These are phyloP conservation scores for Rhizomucor miehei DNA, from an alignment of 371 early-diverging fungal species.

Conservation along the genomic window DNA sequence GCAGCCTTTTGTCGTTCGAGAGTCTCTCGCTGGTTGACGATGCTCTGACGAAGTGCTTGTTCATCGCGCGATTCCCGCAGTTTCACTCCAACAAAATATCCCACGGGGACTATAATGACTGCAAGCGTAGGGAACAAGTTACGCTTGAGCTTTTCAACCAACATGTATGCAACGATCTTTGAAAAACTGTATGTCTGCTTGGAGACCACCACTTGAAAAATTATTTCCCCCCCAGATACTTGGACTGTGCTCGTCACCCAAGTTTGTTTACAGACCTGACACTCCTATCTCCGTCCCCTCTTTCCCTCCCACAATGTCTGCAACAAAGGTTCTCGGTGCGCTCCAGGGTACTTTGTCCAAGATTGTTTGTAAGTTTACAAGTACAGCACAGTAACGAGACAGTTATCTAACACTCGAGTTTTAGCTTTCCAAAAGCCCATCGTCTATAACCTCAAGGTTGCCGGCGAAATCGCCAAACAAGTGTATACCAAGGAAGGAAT, in stretches of 20 bases:
- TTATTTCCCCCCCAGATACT: not conserved
- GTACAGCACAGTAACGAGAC: no score
- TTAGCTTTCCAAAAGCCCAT: constrained; percentile 45
- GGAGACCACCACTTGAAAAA: not conserved
- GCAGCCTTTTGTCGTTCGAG: constrained; percentile 15
- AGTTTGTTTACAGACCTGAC: not conserved
- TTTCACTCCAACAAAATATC: constrained; percentile 22
- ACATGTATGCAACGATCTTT: not conserved
- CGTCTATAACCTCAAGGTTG: constrained; percentile 64
- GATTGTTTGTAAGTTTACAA: constrained; percentile 24
- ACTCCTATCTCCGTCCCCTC: not conserved
- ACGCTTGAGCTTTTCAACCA: constrained; percentile 7
- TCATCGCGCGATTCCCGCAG: constrained; percentile 16
- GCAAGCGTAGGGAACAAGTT: constrained; percentile 20
- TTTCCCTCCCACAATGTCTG: constrained; percentile 5
- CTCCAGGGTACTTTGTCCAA: constrained; percentile 30
- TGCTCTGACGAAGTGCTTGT: constrained; percentile 7
- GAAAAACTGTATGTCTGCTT: not conserved
- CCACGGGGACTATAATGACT: constrained; percentile 18
- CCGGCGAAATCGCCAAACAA: constrained; percentile 67
- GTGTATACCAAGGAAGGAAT: constrained; percentile 70
- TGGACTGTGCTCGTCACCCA: no score
- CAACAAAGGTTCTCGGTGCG: constrained; percentile 23
- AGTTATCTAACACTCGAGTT: not conserved
- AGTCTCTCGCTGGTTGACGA: constrained; percentile 8